phyloP scores from a whole-genome alignment of 805 yeast species.

The Candida montana region DNA sequence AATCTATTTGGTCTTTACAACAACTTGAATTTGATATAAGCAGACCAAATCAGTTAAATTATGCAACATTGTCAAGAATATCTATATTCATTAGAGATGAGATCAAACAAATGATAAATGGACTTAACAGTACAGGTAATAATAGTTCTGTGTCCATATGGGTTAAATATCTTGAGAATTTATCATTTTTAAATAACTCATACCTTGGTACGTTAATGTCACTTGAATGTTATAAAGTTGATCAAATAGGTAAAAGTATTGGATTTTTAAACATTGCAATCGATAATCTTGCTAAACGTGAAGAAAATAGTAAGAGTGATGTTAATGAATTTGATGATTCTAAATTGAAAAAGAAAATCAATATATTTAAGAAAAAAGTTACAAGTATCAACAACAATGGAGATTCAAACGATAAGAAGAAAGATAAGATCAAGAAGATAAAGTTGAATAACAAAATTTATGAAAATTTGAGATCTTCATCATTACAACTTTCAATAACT shows the following conservation, averaged over 20 bases:
- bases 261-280: constrained; percentile 36
- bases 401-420: not conserved
- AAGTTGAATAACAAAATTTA: constrained; percentile 7
- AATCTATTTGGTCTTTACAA: constrained; percentile 24
- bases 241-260: constrained; percentile 40
- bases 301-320: constrained; percentile 3
- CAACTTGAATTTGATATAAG: constrained; percentile 14
- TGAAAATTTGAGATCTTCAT: constrained; percentile 4
- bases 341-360: constrained; percentile 14
- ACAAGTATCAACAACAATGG: not conserved
- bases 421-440: constrained; percentile 4
- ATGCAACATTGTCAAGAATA: constrained; percentile 41
- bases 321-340: constrained; percentile 7
- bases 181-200: constrained; percentile 34
- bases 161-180: constrained; percentile 10
- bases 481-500: constrained; percentile 29
- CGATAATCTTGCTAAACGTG: constrained; percentile 28
- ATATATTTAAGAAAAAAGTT: constrained; percentile 14
- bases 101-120: constrained; percentile 18
- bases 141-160: constrained; percentile 1
- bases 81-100: constrained; percentile 37
- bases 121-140: constrained; percentile 3
- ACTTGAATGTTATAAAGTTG: constrained; percentile 40
- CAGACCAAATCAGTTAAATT: constrained; percentile 22
- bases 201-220: constrained; percentile 41